Evolutionary conservation across 2,329 filamentous ascomycete genomes (phyloP).

Genomic region (Alternaria solani): DNA sequence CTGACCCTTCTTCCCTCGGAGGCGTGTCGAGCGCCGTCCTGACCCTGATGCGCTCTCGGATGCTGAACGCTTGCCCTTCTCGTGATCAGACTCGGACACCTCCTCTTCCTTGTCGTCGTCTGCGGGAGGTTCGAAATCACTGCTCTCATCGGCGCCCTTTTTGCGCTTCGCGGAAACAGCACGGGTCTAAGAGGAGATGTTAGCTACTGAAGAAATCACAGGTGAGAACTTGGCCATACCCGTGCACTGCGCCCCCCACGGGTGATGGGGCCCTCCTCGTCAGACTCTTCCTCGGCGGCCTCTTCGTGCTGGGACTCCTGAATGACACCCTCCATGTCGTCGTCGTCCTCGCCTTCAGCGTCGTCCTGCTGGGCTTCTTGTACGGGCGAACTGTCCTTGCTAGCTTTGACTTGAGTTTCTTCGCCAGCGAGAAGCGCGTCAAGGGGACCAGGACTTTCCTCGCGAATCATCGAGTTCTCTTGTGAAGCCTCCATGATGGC

Average conservation of each 20-base stretch:
- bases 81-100: conserved; percentile 61
- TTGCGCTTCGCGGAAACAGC: conserved; percentile 45
- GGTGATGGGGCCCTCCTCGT: conserved; percentile 64
- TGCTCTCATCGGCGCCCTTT: conserved; percentile 63
- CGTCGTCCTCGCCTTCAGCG: conserved; percentile 36
- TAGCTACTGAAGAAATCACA: conserved; percentile 20
- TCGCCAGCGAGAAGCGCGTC: conserved; percentile 45
- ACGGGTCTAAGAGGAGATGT: conserved; percentile 33
- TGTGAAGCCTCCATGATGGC: conserved; percentile 63
- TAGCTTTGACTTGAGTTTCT: conserved; percentile 49
- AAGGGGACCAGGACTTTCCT: conserved; percentile 43
- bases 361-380: conserved; percentile 46
- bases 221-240: conserved; percentile 18
- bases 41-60: conserved; percentile 50
- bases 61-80: conserved; percentile 51
- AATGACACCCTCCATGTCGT: conserved; percentile 49
- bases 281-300: conserved; percentile 52
- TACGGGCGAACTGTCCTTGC: conserved; percentile 40
- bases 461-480: conserved; percentile 53
- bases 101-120: conserved; percentile 64
- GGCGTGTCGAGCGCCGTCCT: conserved; percentile 61
- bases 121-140: conserved; percentile 68
- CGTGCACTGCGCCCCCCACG: conserved; percentile 54
- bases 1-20: conserved; percentile 56
- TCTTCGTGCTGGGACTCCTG: conserved; percentile 53